Percentiles rank a stretch among this genome's conserved stretches.
Conservation (phyloP, 2,329 filamentous ascomycete species). For the Fusarium illudens region DNA sequence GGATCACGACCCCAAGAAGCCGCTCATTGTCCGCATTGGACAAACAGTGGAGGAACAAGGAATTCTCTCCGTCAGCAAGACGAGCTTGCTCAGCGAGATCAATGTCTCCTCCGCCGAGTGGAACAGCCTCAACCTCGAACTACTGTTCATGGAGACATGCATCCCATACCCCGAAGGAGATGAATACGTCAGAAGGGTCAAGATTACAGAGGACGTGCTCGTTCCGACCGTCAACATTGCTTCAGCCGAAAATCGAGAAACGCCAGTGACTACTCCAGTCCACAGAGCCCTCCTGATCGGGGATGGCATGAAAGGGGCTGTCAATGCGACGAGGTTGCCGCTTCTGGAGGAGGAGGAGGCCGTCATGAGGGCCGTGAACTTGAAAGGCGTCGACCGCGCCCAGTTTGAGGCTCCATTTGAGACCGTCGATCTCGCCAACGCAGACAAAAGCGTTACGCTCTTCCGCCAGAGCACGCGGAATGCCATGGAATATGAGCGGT, state of each 20-base stretch:
- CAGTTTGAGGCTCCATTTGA: constrained; percentile 56
- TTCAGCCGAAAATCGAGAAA: constrained; percentile 69
- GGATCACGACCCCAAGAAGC: constrained; percentile 58
- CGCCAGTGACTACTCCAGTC: constrained; percentile 79
- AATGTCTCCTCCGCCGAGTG: constrained; percentile 69
- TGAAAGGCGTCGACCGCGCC: constrained; percentile 56
- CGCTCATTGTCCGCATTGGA: constrained; percentile 69
- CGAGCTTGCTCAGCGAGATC: constrained; percentile 63
- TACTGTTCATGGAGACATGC: constrained; percentile 65
- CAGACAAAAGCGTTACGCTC: constrained; percentile 67
- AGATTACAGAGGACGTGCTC: constrained; percentile 72
- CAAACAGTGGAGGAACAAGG: constrained; percentile 42
- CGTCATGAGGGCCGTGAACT: constrained; percentile 66
- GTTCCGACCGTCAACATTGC: constrained; percentile 78
- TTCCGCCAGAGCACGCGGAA: constrained; percentile 76
- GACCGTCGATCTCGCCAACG: constrained; percentile 70
- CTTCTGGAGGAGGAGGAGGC: constrained; percentile 50
- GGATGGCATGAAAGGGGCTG: constrained; percentile 74
- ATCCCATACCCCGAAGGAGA: constrained; percentile 46
- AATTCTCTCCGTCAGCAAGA: constrained; percentile 42
- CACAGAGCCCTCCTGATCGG: constrained; percentile 81
- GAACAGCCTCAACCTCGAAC: constrained; percentile 69
- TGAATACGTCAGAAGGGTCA: constrained; percentile 41
- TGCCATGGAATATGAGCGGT: constrained; percentile 74
- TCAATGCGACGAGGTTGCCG: constrained; percentile 58